Conservation (phyloP, 1,284 basidiomycete species). For the Sporisorium iseilematis-ciliati region DNA sequence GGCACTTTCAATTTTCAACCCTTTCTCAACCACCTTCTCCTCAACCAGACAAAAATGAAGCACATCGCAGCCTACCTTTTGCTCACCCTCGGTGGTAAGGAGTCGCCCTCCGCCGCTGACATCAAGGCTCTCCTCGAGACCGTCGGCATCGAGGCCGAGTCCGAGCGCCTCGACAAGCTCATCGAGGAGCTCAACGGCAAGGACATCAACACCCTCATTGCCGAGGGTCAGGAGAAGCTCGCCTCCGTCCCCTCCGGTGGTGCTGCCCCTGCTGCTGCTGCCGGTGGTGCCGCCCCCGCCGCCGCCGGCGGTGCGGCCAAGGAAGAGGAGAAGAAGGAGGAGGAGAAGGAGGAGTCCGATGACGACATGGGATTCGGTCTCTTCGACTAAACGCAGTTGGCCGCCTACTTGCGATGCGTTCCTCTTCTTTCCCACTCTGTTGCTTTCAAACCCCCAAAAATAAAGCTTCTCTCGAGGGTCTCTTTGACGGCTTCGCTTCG, state of each 20-base stretch:
- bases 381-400: constrained; percentile 60
- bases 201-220: constrained; percentile 86
- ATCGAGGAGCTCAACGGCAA: constrained; percentile 94
- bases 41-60: constrained; percentile 61
- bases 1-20: constrained; percentile 36
- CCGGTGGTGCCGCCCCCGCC: constrained; percentile 75
- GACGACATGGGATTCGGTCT: constrained; percentile 70
- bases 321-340: constrained; percentile 73
- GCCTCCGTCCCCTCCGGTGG: constrained; percentile 80
- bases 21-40: background rate
- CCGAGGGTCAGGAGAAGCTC: constrained; percentile 91
- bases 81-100: constrained; percentile 93
- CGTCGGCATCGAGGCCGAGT: constrained; percentile 89
- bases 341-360: constrained; percentile 69
- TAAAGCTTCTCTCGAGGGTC: constrained; percentile 7
- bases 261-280: constrained; percentile 68
- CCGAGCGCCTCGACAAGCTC: constrained; percentile 84
- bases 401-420: background rate
- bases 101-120: constrained; percentile 85
- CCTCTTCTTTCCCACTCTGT: background rate
- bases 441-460: constrained; percentile 14
- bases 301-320: constrained; percentile 78
- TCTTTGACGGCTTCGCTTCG: background rate
- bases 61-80: constrained; percentile 81
- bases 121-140: constrained; percentile 88